These are phyloP conservation scores for Colletotrichum sojae DNA, from an alignment of 2,329 filamentous ascomycete species.

Conservation along the genomic window DNA sequence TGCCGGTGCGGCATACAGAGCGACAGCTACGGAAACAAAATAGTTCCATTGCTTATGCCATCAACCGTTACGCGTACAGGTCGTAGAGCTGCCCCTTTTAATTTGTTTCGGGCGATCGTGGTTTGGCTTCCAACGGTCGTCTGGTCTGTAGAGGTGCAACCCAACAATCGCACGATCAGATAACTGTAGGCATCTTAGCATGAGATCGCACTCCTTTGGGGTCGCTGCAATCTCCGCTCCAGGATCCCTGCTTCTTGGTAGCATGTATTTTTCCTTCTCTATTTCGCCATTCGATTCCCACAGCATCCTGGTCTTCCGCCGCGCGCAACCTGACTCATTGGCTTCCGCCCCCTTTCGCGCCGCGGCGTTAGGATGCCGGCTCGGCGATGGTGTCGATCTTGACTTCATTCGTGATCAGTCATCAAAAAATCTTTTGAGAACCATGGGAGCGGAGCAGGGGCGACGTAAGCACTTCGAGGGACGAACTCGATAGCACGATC, in stretches of 20 bases:
- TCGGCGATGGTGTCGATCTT: constrained; percentile 23
- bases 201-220: neutral
- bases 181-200: neutral
- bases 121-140: no score
- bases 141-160: no score
- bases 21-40: constrained; percentile 1
- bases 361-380: constrained; percentile 7
- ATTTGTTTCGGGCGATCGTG: neutral
- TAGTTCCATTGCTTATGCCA: neutral
- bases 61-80: neutral
- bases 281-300: no score
- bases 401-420: neutral
- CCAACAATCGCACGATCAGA: neutral
- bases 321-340: constrained; percentile 22
- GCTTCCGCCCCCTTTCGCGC: neutral
- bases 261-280: no score
- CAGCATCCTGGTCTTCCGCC: neutral
- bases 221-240: neutral
- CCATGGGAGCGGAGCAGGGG: no score
- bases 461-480: no score
- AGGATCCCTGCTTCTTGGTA: neutral
- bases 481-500: no score
- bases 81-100: neutral
- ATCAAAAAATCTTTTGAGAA: no score
- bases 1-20: neutral